A percentile compares a stretch with the other conserved stretches of the same genome.
Evolutionary conservation across 1,139 yeast genomes (phyloP).

Genomic region (Lodderomyces margitis): DNA sequence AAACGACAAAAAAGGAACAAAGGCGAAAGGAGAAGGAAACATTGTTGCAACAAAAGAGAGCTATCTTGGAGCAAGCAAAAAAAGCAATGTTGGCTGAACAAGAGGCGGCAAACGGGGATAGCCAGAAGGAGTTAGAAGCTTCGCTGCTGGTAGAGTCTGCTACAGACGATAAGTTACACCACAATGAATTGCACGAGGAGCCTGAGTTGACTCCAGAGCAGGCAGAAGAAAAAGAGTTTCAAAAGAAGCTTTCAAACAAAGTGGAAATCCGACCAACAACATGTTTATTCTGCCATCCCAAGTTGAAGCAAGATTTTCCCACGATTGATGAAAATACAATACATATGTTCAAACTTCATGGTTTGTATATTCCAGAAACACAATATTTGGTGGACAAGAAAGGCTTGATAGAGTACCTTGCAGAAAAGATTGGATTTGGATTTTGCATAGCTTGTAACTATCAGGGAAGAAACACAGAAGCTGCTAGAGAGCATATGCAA

Average conservation of each 20-base stretch:
- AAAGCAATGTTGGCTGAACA: slow-evolving; percentile 43
- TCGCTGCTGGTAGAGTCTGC: slow-evolving; percentile 13
- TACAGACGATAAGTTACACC: background rate
- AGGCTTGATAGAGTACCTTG: slow-evolving; percentile 73
- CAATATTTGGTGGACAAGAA: slow-evolving; percentile 63
- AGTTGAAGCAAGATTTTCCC: slow-evolving; percentile 34
- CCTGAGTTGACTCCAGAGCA: slow-evolving; percentile 39
- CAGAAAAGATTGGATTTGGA: slow-evolving; percentile 83
- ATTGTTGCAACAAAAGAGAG: slow-evolving; percentile 58
- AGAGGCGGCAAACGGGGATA: slow-evolving; percentile 1
- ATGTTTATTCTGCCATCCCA: slow-evolving; percentile 74
- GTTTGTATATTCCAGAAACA: slow-evolving; percentile 83
- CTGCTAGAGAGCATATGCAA: slow-evolving; percentile 87
- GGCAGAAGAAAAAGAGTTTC: slow-evolving; percentile 50
- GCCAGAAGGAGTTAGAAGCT: background rate
- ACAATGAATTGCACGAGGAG: slow-evolving; percentile 6
- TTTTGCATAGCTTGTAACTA: slow-evolving; percentile 81
- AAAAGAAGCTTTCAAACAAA: slow-evolving; percentile 56
- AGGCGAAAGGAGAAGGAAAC: slow-evolving; percentile 67
- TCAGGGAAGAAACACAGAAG: slow-evolving; percentile 79
- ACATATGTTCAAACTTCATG: slow-evolving; percentile 78
- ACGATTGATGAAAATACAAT: slow-evolving; percentile 60
- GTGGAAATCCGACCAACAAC: slow-evolving; percentile 71
- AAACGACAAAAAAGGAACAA: slow-evolving; percentile 58
- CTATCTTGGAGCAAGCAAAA: slow-evolving; percentile 59